Evolutionary conservation across 2,329 filamentous ascomycete species (phyloP).

Genomic region (Colletotrichum liriopes): DNA sequence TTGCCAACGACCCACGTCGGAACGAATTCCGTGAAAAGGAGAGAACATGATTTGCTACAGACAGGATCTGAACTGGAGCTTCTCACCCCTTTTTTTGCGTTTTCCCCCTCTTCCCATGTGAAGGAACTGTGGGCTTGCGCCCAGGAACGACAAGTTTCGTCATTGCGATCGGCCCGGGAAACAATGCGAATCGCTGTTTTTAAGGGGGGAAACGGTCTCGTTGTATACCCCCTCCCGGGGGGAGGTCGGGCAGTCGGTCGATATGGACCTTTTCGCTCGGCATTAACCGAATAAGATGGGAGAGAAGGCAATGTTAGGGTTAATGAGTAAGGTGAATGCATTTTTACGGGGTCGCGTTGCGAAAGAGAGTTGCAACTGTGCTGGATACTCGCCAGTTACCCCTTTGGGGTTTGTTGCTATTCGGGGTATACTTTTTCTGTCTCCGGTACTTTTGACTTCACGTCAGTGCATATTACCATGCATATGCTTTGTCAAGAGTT

Average conservation of each 20-base stretch:
- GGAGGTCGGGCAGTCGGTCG: background rate
- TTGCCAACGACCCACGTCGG: background rate
- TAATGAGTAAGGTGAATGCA: slow-evolving; percentile 37
- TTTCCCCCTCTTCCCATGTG: background rate
- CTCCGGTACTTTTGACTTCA: background rate
- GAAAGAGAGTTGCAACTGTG: slow-evolving; percentile 26
- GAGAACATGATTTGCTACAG: background rate
- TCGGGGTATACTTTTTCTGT: background rate
- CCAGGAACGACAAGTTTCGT: slow-evolving; percentile 20
- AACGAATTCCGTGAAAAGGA: background rate
- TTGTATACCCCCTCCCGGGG: background rate
- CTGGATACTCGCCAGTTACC: slow-evolving; percentile 3
- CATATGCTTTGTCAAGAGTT: slow-evolving; percentile 14
- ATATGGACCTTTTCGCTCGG: slow-evolving; percentile 14
- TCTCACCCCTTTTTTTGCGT: background rate
- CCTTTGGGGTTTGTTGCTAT: slow-evolving; percentile 30
- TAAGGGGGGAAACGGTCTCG: background rate
- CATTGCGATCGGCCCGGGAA: slow-evolving; percentile 42
- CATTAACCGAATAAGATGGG: slow-evolving; percentile 28
- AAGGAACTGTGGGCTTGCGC: slow-evolving; percentile 4
- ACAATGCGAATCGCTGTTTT: slow-evolving; percentile 14
- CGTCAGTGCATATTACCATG: background rate
- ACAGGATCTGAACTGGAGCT: background rate
- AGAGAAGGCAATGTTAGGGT: background rate
- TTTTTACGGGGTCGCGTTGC: slow-evolving; percentile 18